Percentiles rank a stretch among this genome's conserved stretches.
Conservation (phyloP, 2,329 filamentous ascomycete genomes). For the Madurella mycetomatis region DNA sequence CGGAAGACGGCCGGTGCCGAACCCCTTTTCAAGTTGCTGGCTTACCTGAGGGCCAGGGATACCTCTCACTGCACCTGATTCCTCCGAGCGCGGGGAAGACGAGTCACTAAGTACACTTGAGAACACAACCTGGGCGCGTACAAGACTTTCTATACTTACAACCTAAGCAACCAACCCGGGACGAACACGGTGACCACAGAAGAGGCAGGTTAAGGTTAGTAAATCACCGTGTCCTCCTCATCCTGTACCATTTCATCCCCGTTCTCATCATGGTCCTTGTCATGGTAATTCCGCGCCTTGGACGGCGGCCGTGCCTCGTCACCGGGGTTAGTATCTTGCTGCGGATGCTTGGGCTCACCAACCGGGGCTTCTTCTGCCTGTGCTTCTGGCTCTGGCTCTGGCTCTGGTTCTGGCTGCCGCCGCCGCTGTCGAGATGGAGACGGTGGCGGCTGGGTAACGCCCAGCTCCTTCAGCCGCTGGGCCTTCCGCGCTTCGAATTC, state of each 20-base stretch:
- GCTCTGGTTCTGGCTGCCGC: neutral
- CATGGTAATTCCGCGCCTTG: constrained; percentile 26
- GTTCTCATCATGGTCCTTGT: constrained; percentile 59
- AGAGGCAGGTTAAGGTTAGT: constrained; percentile 52
- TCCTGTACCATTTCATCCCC: constrained; percentile 77
- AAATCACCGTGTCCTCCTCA: constrained; percentile 88
- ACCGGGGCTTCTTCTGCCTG: constrained; percentile 31
- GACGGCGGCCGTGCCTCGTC: constrained; percentile 37
- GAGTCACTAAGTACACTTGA: neutral
- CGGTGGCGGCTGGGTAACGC: constrained; percentile 27
- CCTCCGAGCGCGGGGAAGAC: neutral
- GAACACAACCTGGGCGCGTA: neutral
- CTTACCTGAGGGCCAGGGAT: constrained; percentile 2
- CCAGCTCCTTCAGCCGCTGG: constrained; percentile 38
- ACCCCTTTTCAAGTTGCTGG: neutral
- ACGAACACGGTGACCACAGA: neutral
- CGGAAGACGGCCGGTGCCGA: neutral
- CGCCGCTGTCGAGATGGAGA: constrained; percentile 11
- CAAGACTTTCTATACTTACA: constrained; percentile 3
- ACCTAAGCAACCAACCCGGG: neutral
- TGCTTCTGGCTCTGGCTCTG: constrained; percentile 8
- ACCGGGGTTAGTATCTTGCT: constrained; percentile 36
- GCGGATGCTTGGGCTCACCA: constrained; percentile 39
- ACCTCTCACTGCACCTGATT: neutral
- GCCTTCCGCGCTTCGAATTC: constrained; percentile 54